Conservation (phyloP, 805 yeast genomes). For the Candida coquimbonensis region DNA sequence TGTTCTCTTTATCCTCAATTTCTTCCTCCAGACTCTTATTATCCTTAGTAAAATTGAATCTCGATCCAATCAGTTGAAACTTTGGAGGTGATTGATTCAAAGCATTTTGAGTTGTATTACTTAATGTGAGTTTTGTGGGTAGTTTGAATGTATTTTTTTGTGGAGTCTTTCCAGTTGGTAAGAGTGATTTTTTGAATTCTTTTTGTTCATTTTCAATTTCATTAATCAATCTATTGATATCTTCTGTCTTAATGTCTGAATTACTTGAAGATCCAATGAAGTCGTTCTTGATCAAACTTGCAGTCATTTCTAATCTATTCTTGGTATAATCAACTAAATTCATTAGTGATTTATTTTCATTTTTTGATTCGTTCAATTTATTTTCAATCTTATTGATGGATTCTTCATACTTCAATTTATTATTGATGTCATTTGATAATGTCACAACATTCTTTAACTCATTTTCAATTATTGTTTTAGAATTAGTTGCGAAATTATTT, state of each 20-base stretch:
- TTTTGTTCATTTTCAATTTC: constrained; percentile 21
- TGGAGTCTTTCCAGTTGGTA: constrained; percentile 28
- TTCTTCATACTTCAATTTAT: background rate
- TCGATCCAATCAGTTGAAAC: constrained; percentile 21
- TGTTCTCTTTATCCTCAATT: constrained; percentile 10
- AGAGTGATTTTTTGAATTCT: constrained; percentile 16
- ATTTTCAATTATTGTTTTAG: constrained; percentile 11
- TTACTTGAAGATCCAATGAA: constrained; percentile 9
- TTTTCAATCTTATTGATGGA: constrained; percentile 4
- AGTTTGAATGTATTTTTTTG: constrained; percentile 13
- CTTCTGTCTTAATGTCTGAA: constrained; percentile 14
- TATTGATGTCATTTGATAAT: constrained; percentile 3
- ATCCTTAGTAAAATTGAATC: constrained; percentile 10
- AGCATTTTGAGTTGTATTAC: background rate
- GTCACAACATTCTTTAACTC: constrained; percentile 13
- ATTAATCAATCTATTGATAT: constrained; percentile 15
- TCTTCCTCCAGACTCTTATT: background rate
- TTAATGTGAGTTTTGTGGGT: constrained; percentile 8
- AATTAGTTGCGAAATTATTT: constrained; percentile 9
- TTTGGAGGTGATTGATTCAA: constrained; percentile 20
- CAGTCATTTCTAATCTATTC: background rate
- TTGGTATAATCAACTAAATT: constrained; percentile 1
- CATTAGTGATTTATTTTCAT: background rate
- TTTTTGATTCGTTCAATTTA: background rate
- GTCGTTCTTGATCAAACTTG: constrained; percentile 2